Evolutionary conservation across 306 rosid genomes (phyloP), one percentile per base, ranked within the genome.

Genomic region (Prunus salicina): DNA sequence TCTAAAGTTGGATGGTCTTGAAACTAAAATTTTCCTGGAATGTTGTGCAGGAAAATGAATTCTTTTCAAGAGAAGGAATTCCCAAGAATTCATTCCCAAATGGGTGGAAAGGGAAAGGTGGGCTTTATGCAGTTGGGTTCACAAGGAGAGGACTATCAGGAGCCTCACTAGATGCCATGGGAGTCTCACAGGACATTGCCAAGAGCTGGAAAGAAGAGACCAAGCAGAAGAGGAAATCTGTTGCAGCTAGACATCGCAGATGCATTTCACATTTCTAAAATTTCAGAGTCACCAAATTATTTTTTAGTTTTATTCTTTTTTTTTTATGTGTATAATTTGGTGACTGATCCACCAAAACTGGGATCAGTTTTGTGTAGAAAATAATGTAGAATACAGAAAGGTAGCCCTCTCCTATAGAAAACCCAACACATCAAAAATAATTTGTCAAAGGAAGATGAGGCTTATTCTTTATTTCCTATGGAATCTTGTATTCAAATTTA

Each of bases 91-190:
- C 90, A 83, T 92, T 95, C 64, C 98, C 96, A 75, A 90, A 90
- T 86, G 96, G 97, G 9, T 95, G 97, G 98, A 95, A 92, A 82
- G 96, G 97, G 18, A 95, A 89, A 27, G 87, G 64, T 49, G 97
- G 97, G 27, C 88, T 95, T 0, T 95, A 92, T 72, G 97, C 97
- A 3, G 98, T 95, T 62, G 98, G 98, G 72, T 95, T 95, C 78
- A 90, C 98, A 73, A 87, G 91, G 79, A 95, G 84, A 83, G 97
- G 98, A 41, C 80, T 95, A 2, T 87, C 98, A 43, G 98, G 98
- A 53, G 96, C 98, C 15, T 88, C 96, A 53, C 79, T 88, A 64
- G 98, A 92, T 78, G 98, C 97, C 60, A 83, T 90, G 22, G 89
- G 88, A 78, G 98, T 95, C 8, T 87, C 97, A 52, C 92, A 88